Percentiles rank a stretch among this genome's conserved stretches.
Evolutionary conservation across 257 asterid genomes (phyloP).

Genomic region (Solanum clarkiae): DNA sequence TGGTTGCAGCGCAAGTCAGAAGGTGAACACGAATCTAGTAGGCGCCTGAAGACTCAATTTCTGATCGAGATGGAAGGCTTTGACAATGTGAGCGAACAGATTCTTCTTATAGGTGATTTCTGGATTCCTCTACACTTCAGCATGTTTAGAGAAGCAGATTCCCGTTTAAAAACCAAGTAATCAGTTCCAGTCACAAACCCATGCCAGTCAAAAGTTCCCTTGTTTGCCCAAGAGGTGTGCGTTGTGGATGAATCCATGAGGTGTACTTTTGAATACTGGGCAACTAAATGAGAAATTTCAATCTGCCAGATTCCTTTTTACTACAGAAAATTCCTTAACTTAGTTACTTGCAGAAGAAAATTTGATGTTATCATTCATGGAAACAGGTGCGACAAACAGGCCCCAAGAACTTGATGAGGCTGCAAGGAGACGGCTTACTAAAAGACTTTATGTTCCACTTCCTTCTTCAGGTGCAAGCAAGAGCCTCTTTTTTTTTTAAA

Average conservation of each 20-base stretch:
- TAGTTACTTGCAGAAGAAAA: neutral
- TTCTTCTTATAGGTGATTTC: conserved; percentile 74
- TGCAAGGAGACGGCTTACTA: conserved; percentile 95
- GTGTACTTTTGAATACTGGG: neutral
- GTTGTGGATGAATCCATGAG: neutral
- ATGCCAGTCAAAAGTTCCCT: neutral
- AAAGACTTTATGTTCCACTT: conserved; percentile 91
- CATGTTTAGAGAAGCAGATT: neutral
- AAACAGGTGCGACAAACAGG: conserved; percentile 93
- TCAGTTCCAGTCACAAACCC: neutral
- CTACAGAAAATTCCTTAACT: neutral
- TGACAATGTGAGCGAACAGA: conserved; percentile 74
- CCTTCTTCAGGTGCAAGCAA: conserved; percentile 74
- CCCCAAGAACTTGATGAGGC: conserved; percentile 99
- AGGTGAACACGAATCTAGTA: conserved; percentile 98
- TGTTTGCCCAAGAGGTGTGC: neutral
- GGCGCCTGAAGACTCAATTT: conserved; percentile 96
- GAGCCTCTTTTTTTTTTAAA: neutral
- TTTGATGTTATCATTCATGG: neutral
- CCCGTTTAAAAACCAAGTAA: neutral
- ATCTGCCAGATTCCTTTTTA: neutral
- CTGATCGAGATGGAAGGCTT: conserved; percentile 99
- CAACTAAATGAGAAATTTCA: neutral
- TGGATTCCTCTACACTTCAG: neutral
- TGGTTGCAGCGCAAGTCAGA: conserved; percentile 93